phyloP scores from a whole-genome alignment of 1,284 basidiomycete species.

The Trichosporon coremiiforme region DNA sequence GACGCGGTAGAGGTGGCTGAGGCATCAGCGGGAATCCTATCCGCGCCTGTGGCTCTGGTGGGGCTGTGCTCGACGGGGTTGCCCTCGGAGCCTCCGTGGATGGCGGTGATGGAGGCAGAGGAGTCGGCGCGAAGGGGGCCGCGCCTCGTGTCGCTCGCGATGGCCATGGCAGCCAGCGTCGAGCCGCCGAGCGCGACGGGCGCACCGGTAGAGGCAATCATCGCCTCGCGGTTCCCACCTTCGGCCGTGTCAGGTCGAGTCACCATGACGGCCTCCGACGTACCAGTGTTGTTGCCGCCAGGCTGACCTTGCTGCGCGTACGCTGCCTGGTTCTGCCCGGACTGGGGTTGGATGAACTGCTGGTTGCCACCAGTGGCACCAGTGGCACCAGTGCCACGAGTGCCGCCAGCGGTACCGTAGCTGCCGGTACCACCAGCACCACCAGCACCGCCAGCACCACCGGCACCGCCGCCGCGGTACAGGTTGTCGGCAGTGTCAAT shows the following conservation, averaged over 20 bases:
- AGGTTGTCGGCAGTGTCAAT: background rate
- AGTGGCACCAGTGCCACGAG: too few relatives aligned
- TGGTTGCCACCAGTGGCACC: background rate
- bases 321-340: background rate
- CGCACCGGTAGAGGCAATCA: background rate
- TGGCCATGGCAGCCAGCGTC: too few relatives aligned
- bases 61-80: slow-evolving; percentile 20
- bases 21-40: background rate
- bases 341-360: slow-evolving; percentile 12
- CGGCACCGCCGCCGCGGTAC: background rate
- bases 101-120: slow-evolving; percentile 49
- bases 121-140: slow-evolving; percentile 44
- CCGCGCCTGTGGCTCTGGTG: slow-evolving; percentile 24
- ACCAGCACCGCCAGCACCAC: background rate
- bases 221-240: slow-evolving; percentile 9
- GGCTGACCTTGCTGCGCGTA: background rate
- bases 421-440: too few relatives aligned
- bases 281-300: background rate
- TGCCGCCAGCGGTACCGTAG: background rate
- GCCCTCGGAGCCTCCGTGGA: slow-evolving; percentile 48
- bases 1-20: slow-evolving; percentile 12
- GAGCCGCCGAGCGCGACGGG: too few relatives aligned
- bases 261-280: slow-evolving; percentile 20
- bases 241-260: slow-evolving; percentile 12
- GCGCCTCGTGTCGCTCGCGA: slow-evolving; percentile 27